Evolutionary conservation across 306 rosid genomes (phyloP).

Genomic region (Quercus mongolica): DNA sequence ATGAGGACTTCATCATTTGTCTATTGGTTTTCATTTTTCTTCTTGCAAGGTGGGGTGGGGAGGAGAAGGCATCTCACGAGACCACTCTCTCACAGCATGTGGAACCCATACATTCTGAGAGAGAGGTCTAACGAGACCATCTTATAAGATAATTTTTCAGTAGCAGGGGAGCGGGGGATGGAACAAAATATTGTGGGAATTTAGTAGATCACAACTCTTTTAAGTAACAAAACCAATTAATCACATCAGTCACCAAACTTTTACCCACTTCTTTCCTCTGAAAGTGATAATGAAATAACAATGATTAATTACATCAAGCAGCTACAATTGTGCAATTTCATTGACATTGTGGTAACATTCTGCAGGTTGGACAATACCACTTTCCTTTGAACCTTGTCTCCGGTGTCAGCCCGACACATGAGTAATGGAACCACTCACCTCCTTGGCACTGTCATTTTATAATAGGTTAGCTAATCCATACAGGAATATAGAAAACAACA

Average conservation of each 20-base stretch:
- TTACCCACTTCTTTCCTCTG: background rate
- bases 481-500: background rate
- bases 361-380: conserved; percentile 98
- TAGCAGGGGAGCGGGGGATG: no score
- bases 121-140: no score
- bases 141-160: no score
- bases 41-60: no score
- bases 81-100: no score
- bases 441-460: conserved; percentile 77
- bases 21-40: no score
- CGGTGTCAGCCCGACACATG: conserved; percentile 94
- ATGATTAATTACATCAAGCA: background rate
- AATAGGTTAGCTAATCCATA: background rate
- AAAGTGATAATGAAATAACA: conserved; percentile 25
- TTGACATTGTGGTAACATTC: conserved; percentile 51
- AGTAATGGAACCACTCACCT: conserved; percentile 63
- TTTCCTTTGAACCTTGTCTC: conserved; percentile 98
- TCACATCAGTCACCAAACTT: background rate
- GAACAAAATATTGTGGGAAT: no score
- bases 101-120: no score
- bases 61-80: no score
- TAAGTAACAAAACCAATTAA: background rate
- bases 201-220: background rate
- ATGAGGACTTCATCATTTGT: no score
- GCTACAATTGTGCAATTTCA: conserved; percentile 4